Conservation (phyloP, 768 basidiomycete species). For the Pleurotus tuoliensis region DNA sequence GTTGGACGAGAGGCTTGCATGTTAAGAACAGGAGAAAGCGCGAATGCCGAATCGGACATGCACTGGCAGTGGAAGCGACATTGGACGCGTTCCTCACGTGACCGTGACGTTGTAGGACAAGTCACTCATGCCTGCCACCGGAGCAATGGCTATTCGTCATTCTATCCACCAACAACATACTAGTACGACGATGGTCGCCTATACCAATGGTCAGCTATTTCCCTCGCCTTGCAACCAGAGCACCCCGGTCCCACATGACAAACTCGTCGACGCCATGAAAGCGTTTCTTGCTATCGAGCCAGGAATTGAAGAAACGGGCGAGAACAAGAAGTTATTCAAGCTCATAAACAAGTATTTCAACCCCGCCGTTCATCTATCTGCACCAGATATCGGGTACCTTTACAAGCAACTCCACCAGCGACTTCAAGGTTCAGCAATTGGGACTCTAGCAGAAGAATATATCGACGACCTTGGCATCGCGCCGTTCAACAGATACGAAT, state of each 20-base stretch:
- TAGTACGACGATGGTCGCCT: neutral
- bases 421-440: neutral
- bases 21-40: neutral
- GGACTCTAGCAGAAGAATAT: constrained; percentile 3
- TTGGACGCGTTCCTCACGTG: neutral
- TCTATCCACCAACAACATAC: neutral
- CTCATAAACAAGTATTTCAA: constrained; percentile 9
- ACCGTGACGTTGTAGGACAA: neutral
- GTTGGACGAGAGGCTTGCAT: neutral
- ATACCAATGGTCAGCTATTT: neutral
- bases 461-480: neutral
- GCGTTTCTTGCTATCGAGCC: constrained; percentile 3
- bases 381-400: neutral
- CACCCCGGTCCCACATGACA: neutral
- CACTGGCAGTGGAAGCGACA: neutral
- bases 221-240: neutral
- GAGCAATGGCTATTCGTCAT: neutral
- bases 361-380: neutral
- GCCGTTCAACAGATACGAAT: neutral
- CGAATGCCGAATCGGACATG: neutral
- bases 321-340: constrained; percentile 1
- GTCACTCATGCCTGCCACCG: neutral
- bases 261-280: neutral
- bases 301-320: neutral
- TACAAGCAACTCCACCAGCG: constrained; percentile 5